Percentiles rank a stretch among this genome's conserved stretches.
phyloP scores from a whole-genome alignment of 306 rosid species.

The Dryas drummondii region DNA sequence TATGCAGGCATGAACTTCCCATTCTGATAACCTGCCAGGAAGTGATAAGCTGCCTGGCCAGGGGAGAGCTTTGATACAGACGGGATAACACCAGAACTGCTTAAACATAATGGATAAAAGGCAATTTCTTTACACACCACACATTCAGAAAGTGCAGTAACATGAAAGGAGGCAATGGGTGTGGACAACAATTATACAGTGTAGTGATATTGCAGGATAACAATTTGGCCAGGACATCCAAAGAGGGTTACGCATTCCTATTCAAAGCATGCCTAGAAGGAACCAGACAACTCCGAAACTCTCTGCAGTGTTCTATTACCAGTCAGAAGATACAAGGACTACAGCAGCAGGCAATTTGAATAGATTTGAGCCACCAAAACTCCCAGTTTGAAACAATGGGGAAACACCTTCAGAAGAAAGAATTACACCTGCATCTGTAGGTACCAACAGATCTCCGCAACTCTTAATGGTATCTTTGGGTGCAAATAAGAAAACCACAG shows the following conservation, averaged over 20 bases:
- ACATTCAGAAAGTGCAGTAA: not conserved
- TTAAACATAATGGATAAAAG: slow-evolving; percentile 12
- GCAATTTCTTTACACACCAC: not conserved
- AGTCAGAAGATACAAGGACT: slow-evolving; percentile 43
- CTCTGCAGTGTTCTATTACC: slow-evolving; percentile 29
- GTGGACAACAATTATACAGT: not conserved
- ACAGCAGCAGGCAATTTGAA: slow-evolving; percentile 38
- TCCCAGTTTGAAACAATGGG: slow-evolving; percentile 32
- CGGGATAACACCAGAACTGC: slow-evolving; percentile 41
- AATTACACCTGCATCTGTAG: slow-evolving; percentile 44
- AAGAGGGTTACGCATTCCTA: not conserved
- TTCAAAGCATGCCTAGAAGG: not conserved
- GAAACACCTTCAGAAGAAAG: slow-evolving; percentile 38
- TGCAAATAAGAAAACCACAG: slow-evolving; percentile 41
- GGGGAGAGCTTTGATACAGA: slow-evolving; percentile 43
- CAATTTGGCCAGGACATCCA: not conserved
- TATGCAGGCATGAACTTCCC: slow-evolving; percentile 50
- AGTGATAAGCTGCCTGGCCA: slow-evolving; percentile 56
- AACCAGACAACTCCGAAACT: not conserved
- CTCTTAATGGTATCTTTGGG: slow-evolving; percentile 33
- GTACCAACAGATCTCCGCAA: slow-evolving; percentile 37
- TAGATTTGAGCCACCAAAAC: slow-evolving; percentile 27
- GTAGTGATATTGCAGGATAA: not conserved
- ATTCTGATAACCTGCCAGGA: slow-evolving; percentile 48
- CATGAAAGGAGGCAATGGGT: not conserved